Conservation (phyloP, 805 yeast genomes). For the Lachancea quebecensis region DNA sequence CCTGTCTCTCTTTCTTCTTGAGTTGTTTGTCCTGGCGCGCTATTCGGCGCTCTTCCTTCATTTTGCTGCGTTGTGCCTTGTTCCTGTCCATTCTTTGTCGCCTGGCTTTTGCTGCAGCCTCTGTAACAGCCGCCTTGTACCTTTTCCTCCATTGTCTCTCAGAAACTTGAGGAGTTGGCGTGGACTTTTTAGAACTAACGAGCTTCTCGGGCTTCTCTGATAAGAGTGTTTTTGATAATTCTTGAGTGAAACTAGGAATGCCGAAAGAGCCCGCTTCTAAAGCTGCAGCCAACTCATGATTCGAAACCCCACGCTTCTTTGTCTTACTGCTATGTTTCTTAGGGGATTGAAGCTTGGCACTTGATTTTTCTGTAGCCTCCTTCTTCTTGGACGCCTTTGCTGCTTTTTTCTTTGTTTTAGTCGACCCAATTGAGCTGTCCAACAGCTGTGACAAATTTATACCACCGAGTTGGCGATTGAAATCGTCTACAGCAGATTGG, state of each 20-base stretch:
- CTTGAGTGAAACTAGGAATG: background rate
- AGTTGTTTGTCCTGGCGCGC: constrained; percentile 16
- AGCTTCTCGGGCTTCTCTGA: background rate
- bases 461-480: constrained; percentile 23
- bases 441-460: constrained; percentile 17
- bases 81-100: constrained; percentile 19
- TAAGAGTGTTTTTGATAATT: background rate
- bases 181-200: constrained; percentile 1
- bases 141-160: constrained; percentile 18
- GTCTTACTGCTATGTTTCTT: background rate
- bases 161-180: constrained; percentile 2
- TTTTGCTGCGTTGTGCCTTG: constrained; percentile 12
- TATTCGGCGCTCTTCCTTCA: constrained; percentile 7
- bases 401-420: constrained; percentile 22
- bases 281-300: constrained; percentile 4
- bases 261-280: background rate
- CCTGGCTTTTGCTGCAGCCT: constrained; percentile 26
- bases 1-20: constrained; percentile 18
- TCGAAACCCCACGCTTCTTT: constrained; percentile 17
- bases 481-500: constrained; percentile 23
- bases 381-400: constrained; percentile 15
- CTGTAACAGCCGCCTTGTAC: constrained; percentile 18
- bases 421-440: constrained; percentile 12
- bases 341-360: background rate
- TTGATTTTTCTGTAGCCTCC: background rate